Evolutionary conservation across 257 asterid species (phyloP).

Genomic region (Voacanga thouarsii): DNA sequence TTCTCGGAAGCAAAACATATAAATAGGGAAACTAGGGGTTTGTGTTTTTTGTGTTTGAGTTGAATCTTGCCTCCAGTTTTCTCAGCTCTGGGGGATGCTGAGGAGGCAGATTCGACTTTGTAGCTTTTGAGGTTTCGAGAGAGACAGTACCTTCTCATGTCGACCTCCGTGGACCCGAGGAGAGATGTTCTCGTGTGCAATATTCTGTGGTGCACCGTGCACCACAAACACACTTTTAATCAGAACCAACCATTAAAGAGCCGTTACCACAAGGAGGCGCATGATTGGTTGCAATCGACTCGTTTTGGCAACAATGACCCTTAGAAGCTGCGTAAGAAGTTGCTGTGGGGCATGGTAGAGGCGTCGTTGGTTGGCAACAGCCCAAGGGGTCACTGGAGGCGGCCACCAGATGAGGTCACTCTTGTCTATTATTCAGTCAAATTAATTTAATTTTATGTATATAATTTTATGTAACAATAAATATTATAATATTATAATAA

Average conservation of each 20-base stretch:
- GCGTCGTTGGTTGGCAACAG: too few species aligned
- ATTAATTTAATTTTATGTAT: too few species aligned
- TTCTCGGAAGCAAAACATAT: background rate
- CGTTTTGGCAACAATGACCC: too few species aligned
- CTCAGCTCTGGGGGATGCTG: slow-evolving; percentile 35
- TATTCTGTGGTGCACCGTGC: background rate
- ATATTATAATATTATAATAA: too few species aligned
- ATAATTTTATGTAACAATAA: too few species aligned
- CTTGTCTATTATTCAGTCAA: too few species aligned
- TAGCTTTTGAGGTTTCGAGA: slow-evolving; percentile 42
- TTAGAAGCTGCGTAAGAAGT: background rate
- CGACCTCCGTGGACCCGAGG: background rate
- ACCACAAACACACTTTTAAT: too few species aligned
- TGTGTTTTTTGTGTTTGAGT: slow-evolving; percentile 9
- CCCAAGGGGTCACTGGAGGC: too few species aligned
- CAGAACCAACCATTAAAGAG: background rate
- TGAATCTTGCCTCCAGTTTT: background rate
- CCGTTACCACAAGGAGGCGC: too few species aligned
- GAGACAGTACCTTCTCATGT: slow-evolving; percentile 1
- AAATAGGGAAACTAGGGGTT: background rate
- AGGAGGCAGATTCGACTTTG: slow-evolving; percentile 39
- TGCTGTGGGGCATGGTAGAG: background rate
- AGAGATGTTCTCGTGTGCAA: background rate
- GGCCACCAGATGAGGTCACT: too few species aligned
- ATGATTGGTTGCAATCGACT: too few species aligned